Percentiles rank a stretch among this genome's conserved stretches.
phyloP scores from a whole-genome alignment of 2,329 filamentous ascomycete species.

The Dendrostoma leiphaemia region DNA sequence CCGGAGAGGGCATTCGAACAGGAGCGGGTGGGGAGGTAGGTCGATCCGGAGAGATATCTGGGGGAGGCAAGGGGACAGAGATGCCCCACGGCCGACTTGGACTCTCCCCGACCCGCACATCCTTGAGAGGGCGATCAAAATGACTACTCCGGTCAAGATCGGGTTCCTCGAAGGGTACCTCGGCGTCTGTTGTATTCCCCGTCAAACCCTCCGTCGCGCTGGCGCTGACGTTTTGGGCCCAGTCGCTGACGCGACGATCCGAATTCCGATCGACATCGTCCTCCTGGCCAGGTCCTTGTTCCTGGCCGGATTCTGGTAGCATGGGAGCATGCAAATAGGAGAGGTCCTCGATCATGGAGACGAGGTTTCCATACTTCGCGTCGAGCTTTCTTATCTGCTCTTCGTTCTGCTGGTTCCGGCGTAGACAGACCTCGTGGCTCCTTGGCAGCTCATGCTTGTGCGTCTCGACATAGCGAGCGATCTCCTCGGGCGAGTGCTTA shows the following conservation, averaged over 20 bases:
- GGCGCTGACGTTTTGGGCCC: slow-evolving; percentile 75
- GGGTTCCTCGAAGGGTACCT: slow-evolving; percentile 38
- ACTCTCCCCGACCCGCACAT: slow-evolving; percentile 89
- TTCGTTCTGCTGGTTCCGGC: slow-evolving; percentile 84
- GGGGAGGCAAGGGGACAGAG: slow-evolving; percentile 47
- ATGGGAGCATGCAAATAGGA: slow-evolving; percentile 85
- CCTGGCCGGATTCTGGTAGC: slow-evolving; percentile 61
- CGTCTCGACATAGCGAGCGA: slow-evolving; percentile 89
- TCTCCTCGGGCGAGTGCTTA: slow-evolving; percentile 88
- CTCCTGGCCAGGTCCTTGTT: slow-evolving; percentile 54
- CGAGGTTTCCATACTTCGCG: slow-evolving; percentile 88
- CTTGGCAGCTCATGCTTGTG: slow-evolving; percentile 94
- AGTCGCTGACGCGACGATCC: slow-evolving; percentile 75
- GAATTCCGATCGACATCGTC: slow-evolving; percentile 46
- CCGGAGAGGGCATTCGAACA: slow-evolving; percentile 46
- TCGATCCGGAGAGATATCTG: slow-evolving; percentile 47
- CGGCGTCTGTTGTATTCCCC: slow-evolving; percentile 30
- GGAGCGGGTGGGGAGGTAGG: slow-evolving; percentile 57
- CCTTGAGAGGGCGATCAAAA: slow-evolving; percentile 83
- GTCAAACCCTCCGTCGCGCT: slow-evolving; percentile 36
- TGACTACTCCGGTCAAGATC: slow-evolving; percentile 65
- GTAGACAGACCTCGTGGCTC: slow-evolving; percentile 89
- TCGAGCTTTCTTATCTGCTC: slow-evolving; percentile 84
- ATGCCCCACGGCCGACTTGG: slow-evolving; percentile 94
- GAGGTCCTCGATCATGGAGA: slow-evolving; percentile 91